A percentile compares a stretch with the other conserved stretches of the same genome.
phyloP scores from a whole-genome alignment of 306 rosid species.

The Acacia melanoxylon region DNA sequence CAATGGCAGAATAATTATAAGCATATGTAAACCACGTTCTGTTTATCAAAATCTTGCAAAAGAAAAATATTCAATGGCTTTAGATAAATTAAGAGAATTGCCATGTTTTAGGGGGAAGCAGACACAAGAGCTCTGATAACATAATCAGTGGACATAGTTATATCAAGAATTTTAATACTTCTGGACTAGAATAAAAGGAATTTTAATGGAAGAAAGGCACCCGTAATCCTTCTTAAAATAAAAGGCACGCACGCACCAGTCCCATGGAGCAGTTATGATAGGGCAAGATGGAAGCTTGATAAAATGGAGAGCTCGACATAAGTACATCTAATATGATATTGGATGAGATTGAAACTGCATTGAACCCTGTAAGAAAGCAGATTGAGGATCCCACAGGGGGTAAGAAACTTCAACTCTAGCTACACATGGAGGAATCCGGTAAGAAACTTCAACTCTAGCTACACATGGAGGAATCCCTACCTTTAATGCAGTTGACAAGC shows the following conservation, averaged over 20 bases:
- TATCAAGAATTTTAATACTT: neutral
- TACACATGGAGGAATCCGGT: neutral
- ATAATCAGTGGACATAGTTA: neutral
- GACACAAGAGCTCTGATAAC: neutral
- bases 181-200: neutral
- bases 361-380: neutral
- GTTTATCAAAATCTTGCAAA: neutral
- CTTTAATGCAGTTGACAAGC: neutral
- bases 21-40: neutral
- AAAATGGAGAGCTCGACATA: neutral
- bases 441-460: neutral
- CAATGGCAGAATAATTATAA: neutral
- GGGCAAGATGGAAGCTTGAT: neutral
- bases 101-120: neutral
- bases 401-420: neutral
- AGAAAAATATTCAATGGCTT: neutral
- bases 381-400: neutral
- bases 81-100: neutral
- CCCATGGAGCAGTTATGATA: neutral
- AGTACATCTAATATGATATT: neutral
- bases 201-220: neutral
- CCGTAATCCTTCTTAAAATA: neutral
- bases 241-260: neutral
- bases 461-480: neutral
- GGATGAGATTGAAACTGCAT: neutral